Conservation (phyloP, 108 stramenopile genomes). For the Pseudonitzschia multistriata region DNA sequence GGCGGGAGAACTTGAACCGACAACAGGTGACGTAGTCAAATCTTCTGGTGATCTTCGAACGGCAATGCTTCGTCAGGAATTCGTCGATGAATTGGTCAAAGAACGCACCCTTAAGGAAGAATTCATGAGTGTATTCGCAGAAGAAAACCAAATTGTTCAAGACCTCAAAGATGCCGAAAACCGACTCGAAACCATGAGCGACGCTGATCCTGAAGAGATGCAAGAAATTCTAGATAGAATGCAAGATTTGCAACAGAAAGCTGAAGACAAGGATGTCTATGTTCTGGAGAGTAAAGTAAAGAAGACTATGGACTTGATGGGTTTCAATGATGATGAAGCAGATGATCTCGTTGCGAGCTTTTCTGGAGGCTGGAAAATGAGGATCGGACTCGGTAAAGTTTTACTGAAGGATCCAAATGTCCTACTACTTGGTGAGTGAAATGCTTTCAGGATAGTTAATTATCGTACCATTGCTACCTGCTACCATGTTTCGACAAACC, state of each 20-base stretch:
- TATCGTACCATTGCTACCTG: conserved; percentile 15
- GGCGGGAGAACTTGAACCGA: conserved; percentile 92
- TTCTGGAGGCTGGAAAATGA: conserved; percentile 98
- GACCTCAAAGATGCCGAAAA: conserved; percentile 64
- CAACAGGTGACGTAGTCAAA: conserved; percentile 91
- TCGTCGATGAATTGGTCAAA: conserved; percentile 87
- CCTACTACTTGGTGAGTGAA: conserved; percentile 72
- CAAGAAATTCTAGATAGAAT: conserved; percentile 89
- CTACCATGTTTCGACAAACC: background rate
- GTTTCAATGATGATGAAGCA: conserved; percentile 86
- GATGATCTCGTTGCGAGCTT: conserved; percentile 87
- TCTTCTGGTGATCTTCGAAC: conserved; percentile 75
- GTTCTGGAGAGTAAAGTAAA: conserved; percentile 79
- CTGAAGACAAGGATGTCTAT: conserved; percentile 83
- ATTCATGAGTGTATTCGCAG: conserved; percentile 87
- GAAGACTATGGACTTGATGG: conserved; percentile 95
- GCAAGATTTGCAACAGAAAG: conserved; percentile 83
- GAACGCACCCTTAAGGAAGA: conserved; percentile 86
- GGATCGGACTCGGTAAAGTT: conserved; percentile 97
- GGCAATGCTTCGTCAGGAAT: conserved; percentile 94
- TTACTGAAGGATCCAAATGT: conserved; percentile 92
- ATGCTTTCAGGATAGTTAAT: background rate
- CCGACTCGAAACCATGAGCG: conserved; percentile 49
- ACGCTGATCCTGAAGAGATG: conserved; percentile 64
- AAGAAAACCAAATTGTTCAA: conserved; percentile 78